phyloP scores from a whole-genome alignment of 208 protist genomes.

The Crithidia fasciculata region DNA sequence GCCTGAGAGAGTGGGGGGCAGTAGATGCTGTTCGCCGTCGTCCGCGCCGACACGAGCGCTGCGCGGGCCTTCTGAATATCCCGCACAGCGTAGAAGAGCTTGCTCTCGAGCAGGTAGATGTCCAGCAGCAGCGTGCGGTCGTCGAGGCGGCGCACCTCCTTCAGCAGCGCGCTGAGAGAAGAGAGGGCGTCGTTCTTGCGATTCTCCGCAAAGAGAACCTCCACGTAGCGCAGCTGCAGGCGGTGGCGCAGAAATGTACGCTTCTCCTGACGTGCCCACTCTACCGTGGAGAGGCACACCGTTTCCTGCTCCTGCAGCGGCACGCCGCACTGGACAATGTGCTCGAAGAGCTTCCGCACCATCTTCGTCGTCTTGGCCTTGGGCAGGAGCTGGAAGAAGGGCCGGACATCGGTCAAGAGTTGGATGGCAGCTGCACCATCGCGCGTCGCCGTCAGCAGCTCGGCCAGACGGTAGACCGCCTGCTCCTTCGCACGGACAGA shows the following conservation, averaged over 20 bases:
- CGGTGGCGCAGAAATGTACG: slow-evolving; percentile 97
- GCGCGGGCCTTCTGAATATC: slow-evolving; percentile 95
- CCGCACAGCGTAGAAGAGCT: slow-evolving; percentile 93
- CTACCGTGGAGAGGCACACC: slow-evolving; percentile 95
- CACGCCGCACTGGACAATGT: slow-evolving; percentile 81
- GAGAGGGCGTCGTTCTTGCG: slow-evolving; percentile 83
- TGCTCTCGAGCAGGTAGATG: slow-evolving; percentile 97
- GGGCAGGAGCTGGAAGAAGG: slow-evolving; percentile 84
- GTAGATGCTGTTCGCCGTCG: slow-evolving; percentile 98
- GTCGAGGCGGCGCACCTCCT: slow-evolving; percentile 97
- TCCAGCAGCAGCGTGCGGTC: slow-evolving; percentile 98
- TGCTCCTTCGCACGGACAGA: slow-evolving; percentile 81
- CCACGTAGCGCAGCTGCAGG: slow-evolving; percentile 93
- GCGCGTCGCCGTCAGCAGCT: slow-evolving; percentile 58
- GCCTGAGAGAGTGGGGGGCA: slow-evolving; percentile 98
- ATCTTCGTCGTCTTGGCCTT: slow-evolving; percentile 94
- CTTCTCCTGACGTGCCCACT: slow-evolving; percentile 95
- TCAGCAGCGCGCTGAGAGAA: slow-evolving; percentile 83
- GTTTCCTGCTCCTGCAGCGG: slow-evolving; percentile 83
- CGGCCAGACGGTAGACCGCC: slow-evolving; percentile 77
- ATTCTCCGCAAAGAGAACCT: slow-evolving; percentile 92
- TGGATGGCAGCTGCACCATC: slow-evolving; percentile 64
- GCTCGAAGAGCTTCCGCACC: slow-evolving; percentile 89
- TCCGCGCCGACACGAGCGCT: slow-evolving; percentile 96
- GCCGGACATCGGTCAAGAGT: slow-evolving; percentile 65